A percentile compares a stretch with the other conserved stretches of the same genome.
These are phyloP conservation scores for Cytospora leucostoma DNA, from an alignment of 2,329 filamentous ascomycete genomes.

Conservation along the genomic window DNA sequence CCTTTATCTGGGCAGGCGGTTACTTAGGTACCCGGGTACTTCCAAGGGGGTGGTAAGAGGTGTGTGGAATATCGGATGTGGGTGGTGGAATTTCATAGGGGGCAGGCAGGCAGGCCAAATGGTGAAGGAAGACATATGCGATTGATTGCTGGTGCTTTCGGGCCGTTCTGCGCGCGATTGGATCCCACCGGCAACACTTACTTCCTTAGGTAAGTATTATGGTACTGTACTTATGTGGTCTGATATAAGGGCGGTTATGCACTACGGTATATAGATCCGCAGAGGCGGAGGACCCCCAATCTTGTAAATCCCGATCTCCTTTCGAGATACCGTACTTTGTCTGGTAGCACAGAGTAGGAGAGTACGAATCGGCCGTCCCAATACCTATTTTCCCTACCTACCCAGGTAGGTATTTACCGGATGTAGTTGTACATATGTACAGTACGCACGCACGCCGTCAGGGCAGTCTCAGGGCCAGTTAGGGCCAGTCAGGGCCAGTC, in stretches of 20 bases:
- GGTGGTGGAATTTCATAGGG: not conserved
- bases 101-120: not conserved
- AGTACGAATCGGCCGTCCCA: no score
- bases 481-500: no score
- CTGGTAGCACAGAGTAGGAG: not conserved
- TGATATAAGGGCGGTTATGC: not conserved
- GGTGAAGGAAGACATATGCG: not conserved
- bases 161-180: slow-evolving; percentile 14
- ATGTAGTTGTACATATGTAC: no score
- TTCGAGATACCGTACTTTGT: not conserved
- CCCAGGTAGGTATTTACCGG: no score
- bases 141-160: not conserved
- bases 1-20: no score
- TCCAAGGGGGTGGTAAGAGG: not conserved
- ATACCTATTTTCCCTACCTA: no score
- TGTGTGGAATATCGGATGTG: not conserved
- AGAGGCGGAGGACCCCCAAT: not conserved
- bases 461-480: no score
- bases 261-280: not conserved
- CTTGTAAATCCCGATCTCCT: not conserved
- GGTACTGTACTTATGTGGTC: not conserved
- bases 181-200: slow-evolving; percentile 9
- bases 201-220: no score
- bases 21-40: not conserved
- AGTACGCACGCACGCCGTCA: no score